Conservation (phyloP, 805 yeast genomes). For the Lachancea cidri region DNA sequence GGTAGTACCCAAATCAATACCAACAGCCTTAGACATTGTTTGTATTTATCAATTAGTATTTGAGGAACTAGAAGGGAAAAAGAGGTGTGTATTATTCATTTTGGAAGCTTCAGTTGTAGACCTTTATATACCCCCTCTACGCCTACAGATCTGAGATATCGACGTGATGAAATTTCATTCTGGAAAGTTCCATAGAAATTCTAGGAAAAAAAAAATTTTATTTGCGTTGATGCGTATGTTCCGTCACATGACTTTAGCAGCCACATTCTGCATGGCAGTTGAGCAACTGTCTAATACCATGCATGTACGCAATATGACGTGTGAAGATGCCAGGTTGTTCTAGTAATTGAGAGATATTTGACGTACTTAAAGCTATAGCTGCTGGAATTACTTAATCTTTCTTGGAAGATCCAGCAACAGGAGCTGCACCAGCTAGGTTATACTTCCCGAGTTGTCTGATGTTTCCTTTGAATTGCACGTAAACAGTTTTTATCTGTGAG, state of each 20-base stretch:
- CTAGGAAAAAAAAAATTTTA: neutral
- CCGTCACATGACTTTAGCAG: too few species aligned
- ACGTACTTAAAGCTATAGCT: too few species aligned
- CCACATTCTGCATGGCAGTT: too few species aligned
- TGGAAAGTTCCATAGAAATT: slow-evolving; percentile 2
- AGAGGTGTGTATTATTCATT: neutral
- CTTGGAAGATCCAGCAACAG: slow-evolving; percentile 1
- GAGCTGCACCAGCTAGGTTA: slow-evolving; percentile 6
- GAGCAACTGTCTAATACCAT: too few species aligned
- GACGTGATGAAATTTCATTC: slow-evolving; percentile 1
- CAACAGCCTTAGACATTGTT: slow-evolving; percentile 39
- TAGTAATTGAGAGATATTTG: too few species aligned
- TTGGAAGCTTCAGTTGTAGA: neutral
- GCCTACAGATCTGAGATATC: neutral
- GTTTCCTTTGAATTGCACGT: slow-evolving; percentile 43
- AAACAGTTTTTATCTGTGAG: slow-evolving; percentile 41
- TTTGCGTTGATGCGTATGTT: too few species aligned
- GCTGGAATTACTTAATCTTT: neutral
- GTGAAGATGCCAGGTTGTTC: too few species aligned
- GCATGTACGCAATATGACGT: too few species aligned
- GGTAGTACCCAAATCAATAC: slow-evolving; percentile 96
- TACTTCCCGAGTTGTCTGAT: slow-evolving; percentile 8
- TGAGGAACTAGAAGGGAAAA: neutral
- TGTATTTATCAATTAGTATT: neutral
- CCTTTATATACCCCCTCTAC: neutral